Percentiles rank a stretch among this genome's conserved stretches.
Evolutionary conservation across 2,329 filamentous ascomycete species (phyloP).

Genomic region (Fusarium oligoseptatum): DNA sequence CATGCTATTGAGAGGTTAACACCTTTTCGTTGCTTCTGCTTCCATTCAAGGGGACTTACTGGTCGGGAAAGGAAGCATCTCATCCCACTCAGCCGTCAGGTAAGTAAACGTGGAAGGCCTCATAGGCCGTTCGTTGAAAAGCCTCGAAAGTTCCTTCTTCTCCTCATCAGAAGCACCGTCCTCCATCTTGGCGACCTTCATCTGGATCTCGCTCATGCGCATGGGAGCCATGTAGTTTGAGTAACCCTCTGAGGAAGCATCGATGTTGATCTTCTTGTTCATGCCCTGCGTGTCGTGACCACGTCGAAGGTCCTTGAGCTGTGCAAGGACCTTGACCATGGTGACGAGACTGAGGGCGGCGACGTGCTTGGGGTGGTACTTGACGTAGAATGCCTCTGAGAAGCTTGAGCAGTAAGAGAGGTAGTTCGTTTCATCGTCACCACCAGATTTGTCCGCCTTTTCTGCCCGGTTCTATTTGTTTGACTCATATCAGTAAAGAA

Average conservation of each 20-base stretch:
- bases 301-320: slow-evolving; percentile 34
- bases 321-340: slow-evolving; percentile 34
- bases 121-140: not conserved
- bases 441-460: not conserved
- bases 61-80: slow-evolving; percentile 39
- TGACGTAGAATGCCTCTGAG: slow-evolving; percentile 31
- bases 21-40: not conserved
- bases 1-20: slow-evolving; percentile 4
- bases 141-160: not conserved
- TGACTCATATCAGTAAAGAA: not conserved
- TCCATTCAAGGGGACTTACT: slow-evolving; percentile 7
- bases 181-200: slow-evolving; percentile 12
- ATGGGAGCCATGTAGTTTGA: slow-evolving; percentile 42
- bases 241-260: slow-evolving; percentile 25
- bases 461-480: not conserved
- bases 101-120: slow-evolving; percentile 33
- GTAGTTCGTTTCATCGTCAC: not conserved
- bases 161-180: slow-evolving; percentile 9
- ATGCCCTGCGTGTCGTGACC: slow-evolving; percentile 26
- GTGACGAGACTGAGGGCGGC: slow-evolving; percentile 16
- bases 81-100: slow-evolving; percentile 38
- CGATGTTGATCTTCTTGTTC: slow-evolving; percentile 31
- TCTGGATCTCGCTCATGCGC: slow-evolving; percentile 24
- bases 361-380: slow-evolving; percentile 26
- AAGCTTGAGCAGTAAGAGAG: slow-evolving; percentile 25